phyloP scores from a whole-genome alignment of 1,284 basidiomycete genomes.

The Serendipita sp. region DNA sequence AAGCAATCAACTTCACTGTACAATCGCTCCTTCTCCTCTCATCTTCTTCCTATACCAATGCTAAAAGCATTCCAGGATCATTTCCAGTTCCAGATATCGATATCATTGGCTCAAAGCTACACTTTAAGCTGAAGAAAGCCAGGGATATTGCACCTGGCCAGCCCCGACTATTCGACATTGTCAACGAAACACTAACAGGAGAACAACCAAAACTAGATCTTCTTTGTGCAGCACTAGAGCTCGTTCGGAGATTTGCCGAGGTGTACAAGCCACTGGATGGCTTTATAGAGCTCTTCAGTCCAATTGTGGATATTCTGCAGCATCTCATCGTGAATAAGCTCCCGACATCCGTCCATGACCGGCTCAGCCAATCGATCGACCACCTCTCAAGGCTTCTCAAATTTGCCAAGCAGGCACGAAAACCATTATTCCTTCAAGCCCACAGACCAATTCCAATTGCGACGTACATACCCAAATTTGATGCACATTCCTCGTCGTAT shows the following conservation, averaged over 20 bases:
- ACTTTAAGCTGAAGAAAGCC: background rate
- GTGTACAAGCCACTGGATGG: conserved; percentile 66
- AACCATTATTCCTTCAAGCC: conserved; percentile 74
- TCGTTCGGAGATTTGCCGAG: conserved; percentile 55
- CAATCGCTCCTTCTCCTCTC: conserved; percentile 60
- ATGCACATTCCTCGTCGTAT: conserved; percentile 67
- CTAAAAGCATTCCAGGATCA: conserved; percentile 39
- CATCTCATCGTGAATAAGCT: conserved; percentile 37
- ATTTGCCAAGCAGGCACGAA: conserved; percentile 57
- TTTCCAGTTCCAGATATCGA: conserved; percentile 65
- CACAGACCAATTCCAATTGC: conserved; percentile 96
- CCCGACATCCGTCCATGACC: conserved; percentile 41
- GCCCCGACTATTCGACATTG: conserved; percentile 13
- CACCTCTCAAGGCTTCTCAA: conserved; percentile 51
- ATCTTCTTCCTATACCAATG: conserved; percentile 39
- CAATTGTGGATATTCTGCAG: conserved; percentile 46
- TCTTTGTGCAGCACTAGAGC: conserved; percentile 43
- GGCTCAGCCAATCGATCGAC: conserved; percentile 28
- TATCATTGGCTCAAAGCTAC: conserved; percentile 12
- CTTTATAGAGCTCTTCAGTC: conserved; percentile 73
- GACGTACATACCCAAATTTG: conserved; percentile 89
- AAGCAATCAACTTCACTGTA: conserved; percentile 73
- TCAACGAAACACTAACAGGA: conserved; percentile 19
- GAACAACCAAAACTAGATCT: conserved; percentile 59
- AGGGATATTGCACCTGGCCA: conserved; percentile 9